Evolutionary conservation across 257 asterid species (phyloP), one percentile per base, ranked within the genome.

Genomic region (Fraxinus anomala): DNA sequence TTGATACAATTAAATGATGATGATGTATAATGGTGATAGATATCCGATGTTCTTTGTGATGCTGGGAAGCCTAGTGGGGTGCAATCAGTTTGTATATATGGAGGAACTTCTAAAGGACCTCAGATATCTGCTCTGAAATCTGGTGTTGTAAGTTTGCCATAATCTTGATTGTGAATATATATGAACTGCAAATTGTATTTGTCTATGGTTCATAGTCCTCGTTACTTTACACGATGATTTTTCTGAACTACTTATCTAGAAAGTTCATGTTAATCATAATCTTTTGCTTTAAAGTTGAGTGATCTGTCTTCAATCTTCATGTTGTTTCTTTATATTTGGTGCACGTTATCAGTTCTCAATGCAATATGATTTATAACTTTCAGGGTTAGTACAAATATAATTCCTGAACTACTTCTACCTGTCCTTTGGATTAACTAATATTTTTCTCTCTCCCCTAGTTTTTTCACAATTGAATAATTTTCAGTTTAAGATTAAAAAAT

Each of bases 91-190:
- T 93, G 98, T 84, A 36, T 96, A 47, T 96, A 93, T 78, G 99
- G 99, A 77, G 99, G 99, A 83, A 81, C 91, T 84, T 88, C 94
- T 6, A 95, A 96, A 89, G 94, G 96, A 65, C 92, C 93, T 34
- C 99, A 96, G 85, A 93, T 93, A 79, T 85, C 96, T 84, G 76
- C 97, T 80, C 85, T 96, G 36, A 92, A 83, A 86, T 88, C 97
- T 80, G 99, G 99, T 56, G 98, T 93, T 86, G 99, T 96, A 91
- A 82, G 90, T 69, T 54, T 80, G 42, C 73, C 79, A 73, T 56
- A 51, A 26, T 73, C 77, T 78, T 68, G 79, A 65, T 34, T 76
- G 65, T 23, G 36, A 54, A 47, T 37, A 37, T 40, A 61, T 70
- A 14, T 19, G 68, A 23, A 17, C 66, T 74, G 67, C 24, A 30